Evolutionary conservation across 228 moss, liverwort and hornwort genomes (phyloP), one percentile per base, ranked within the genome.

Genomic region (Sphagnum magellanicum): DNA sequence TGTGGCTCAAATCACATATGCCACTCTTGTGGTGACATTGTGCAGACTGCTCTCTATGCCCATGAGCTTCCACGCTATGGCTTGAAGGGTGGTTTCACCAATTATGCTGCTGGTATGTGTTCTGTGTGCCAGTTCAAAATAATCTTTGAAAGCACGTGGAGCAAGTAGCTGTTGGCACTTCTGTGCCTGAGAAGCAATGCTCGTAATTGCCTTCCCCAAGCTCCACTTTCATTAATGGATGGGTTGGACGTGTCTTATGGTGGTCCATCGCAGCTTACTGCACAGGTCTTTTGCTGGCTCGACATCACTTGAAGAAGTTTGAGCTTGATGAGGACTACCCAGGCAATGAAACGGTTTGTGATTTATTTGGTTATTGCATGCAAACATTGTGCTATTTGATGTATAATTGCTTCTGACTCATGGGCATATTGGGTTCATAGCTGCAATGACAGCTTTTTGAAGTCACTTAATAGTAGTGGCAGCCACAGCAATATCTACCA

Each of bases 21-120:
- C 80, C 9, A 84, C 84, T 5, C 84, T 84, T 5, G 84, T 4
- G 80, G 80, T 16, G 80, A 84, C 16, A 78, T 84, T 61, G 80
- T 84, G 5, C 59, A 80, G 5, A 67, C 66, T 66, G 63, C 80
- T 0, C 75, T 79, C 0, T 80, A 84, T 61, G 66, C 84, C 8
- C 84, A 84, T 49, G 80, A 84, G 73, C 80, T 84, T 8, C 80
- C 75, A 0, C 63, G 77, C 6, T 84, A 80, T 10, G 17, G 17
- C 17, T 17, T 17, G 84, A 84, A 73, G 52, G 69, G 57, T 8
- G 84, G 84, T 11, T 74, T 84, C 61, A 84, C 77, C 61, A 84
- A 80, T 59, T 84, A 84, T 10, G 72, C 77, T 57, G 80, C 84
- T 16, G 83, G 76, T 77, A 59, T 17, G 17, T 17, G 17, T 17